Evolutionary conservation across 2,329 filamentous ascomycete species (phyloP), one percentile per base, ranked within the genome.

Genomic region (Myriosclerotinia scirpicola): DNA sequence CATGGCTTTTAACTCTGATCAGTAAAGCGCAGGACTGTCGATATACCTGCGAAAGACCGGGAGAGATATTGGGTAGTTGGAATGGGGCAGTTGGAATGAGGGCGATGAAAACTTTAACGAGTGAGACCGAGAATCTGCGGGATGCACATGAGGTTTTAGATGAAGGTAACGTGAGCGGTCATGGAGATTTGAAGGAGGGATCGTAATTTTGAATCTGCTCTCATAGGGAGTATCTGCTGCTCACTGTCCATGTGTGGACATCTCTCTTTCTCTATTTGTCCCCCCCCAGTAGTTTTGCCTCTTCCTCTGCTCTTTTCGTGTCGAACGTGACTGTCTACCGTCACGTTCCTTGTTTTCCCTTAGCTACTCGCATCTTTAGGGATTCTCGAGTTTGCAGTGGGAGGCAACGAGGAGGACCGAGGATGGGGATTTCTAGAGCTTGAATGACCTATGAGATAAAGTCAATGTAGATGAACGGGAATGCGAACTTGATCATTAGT

Each of bases 401-500:
- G 9, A 38, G 7, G 14, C 14, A 8, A 36, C 12, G n/a, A 15
- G 8, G 20, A 60, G 4, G 22, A 52, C 11, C 5, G n/a, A 12
- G 11, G 15, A 12, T 8, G 44, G 22, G 30, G 15, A 50, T 22
- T 6, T 60, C 30, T 4, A n/a, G 17, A 6, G 15, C n/a, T 15
- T 0, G n/a, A 48, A 60, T 17, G 20, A 50, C 20, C 14, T 60
- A 2, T 17, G 12, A 12, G 20, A 50, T 2, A 48, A 17, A 26
- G 4, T 38, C 2, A 8, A 7, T 15, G 17, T 5, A 34, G 30
- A 34, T 34, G 6, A 38, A 8, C 8, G 20, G 5, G 26, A 17
- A 11, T 50, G 7, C 7, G 8, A 8, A 7, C 20, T 12, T 22
- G 20, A 48, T 12, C 22, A 30, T 2, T 8, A 20, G 80, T 89